phyloP scores from a whole-genome alignment of 805 yeast genomes.

The Myxozyma neotropica region DNA sequence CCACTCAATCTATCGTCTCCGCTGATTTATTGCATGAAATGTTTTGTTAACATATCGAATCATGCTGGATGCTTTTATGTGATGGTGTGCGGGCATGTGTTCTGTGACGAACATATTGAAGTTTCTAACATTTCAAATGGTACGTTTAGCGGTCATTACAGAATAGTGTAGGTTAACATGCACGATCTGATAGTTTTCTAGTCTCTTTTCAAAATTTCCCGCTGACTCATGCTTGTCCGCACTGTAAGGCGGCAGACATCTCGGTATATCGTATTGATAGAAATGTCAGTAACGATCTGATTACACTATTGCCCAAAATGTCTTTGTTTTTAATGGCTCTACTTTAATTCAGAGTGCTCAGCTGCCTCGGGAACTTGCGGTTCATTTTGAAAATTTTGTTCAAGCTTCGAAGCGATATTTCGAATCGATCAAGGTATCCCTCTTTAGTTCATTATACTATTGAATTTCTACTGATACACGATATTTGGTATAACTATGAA shows the following conservation, averaged over 20 bases:
- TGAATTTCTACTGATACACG: neutral
- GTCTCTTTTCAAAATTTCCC: constrained; percentile 19
- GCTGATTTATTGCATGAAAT: constrained; percentile 22
- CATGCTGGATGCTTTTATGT: constrained; percentile 10
- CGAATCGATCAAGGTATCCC: constrained; percentile 13
- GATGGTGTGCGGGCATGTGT: constrained; percentile 22
- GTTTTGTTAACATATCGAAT: constrained; percentile 9
- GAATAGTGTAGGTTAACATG: neutral
- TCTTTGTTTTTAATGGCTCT: neutral
- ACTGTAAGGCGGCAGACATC: constrained; percentile 4
- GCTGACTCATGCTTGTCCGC: constrained; percentile 19
- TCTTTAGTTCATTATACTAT: neutral
- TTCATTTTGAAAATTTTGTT: constrained; percentile 17
- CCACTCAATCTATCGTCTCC: constrained; percentile 9
- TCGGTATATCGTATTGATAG: constrained; percentile 4
- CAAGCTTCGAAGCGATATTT: constrained; percentile 3
- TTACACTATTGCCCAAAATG: neutral
- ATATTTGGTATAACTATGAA: constrained; percentile 16
- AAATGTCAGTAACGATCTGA: constrained; percentile 2
- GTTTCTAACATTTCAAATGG: constrained; percentile 6
- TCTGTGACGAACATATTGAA: constrained; percentile 20
- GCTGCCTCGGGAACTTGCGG: constrained; percentile 19
- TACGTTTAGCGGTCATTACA: neutral
- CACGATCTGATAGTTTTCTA: neutral
- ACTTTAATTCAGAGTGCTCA: constrained; percentile 1